Percentiles rank a stretch among this genome's conserved stretches.
These are phyloP conservation scores for Botrytis cinerea DNA, from an alignment of 2,329 filamentous ascomycete species.

Conservation along the genomic window DNA sequence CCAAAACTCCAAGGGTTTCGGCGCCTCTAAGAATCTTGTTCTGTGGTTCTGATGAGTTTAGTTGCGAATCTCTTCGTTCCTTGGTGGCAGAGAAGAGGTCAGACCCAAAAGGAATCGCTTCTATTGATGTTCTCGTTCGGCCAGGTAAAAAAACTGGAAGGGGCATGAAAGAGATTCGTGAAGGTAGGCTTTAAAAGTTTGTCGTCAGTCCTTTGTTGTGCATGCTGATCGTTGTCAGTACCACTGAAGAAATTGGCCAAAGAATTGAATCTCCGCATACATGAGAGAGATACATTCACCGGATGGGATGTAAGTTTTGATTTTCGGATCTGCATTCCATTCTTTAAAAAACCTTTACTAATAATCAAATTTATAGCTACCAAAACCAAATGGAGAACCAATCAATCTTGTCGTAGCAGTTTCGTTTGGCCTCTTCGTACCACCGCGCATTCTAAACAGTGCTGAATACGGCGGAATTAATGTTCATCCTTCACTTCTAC, in stretches of 20 bases:
- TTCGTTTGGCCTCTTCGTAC: constrained; percentile 91
- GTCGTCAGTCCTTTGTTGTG: not conserved
- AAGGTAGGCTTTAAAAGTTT: constrained; percentile 31
- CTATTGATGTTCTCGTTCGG: constrained; percentile 83
- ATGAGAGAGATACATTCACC: constrained; percentile 80
- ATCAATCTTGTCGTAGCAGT: constrained; percentile 87
- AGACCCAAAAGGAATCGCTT: constrained; percentile 60
- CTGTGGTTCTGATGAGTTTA: constrained; percentile 92
- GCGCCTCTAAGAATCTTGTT: constrained; percentile 82
- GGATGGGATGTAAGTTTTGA: constrained; percentile 66
- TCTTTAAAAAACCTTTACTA: not conserved
- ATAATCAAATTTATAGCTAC: constrained; percentile 49
- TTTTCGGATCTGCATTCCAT: not conserved
- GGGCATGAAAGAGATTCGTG: constrained; percentile 58
- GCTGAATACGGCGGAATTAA: constrained; percentile 87
- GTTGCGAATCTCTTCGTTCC: constrained; percentile 72
- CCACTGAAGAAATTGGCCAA: constrained; percentile 70
- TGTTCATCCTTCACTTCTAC: constrained; percentile 87
- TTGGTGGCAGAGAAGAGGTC: constrained; percentile 61
- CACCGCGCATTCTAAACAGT: constrained; percentile 67
- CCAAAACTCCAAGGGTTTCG: constrained; percentile 39
- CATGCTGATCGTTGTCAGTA: constrained; percentile 51
- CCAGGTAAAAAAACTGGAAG: constrained; percentile 78
- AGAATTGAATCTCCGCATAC: constrained; percentile 64
- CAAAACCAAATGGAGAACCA: constrained; percentile 46